These are phyloP conservation scores for Gossypium davidsonii DNA, from an alignment of 441 rosid species.

Conservation along the genomic window DNA sequence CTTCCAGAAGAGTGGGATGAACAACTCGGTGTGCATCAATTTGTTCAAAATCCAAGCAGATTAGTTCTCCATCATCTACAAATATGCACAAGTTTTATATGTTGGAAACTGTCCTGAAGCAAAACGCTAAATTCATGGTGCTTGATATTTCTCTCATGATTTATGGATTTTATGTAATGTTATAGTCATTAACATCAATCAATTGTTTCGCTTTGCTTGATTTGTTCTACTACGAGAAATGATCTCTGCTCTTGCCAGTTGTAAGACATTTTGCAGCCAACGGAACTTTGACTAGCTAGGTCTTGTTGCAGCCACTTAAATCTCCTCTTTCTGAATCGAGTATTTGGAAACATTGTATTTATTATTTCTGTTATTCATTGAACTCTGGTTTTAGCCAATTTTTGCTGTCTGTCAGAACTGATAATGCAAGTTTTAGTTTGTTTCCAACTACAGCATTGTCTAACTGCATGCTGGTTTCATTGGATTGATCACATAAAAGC, in stretches of 20 bases:
- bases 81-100: not conserved
- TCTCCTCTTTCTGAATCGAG: not conserved
- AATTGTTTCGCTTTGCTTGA: not conserved
- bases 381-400: not conserved
- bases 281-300: not conserved
- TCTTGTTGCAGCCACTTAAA: not conserved
- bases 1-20: not conserved
- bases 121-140: not conserved
- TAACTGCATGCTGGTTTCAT: not conserved
- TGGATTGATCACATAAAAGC: conserved; percentile 5
- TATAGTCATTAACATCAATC: not conserved
- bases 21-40: not conserved
- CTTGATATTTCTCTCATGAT: not conserved
- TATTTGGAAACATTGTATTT: not conserved
- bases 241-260: not conserved
- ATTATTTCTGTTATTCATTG: not conserved
- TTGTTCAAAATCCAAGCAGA: not conserved
- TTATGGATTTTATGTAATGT: not conserved
- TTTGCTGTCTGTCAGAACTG: not conserved
- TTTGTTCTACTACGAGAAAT: not conserved
- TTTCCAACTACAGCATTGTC: not conserved
- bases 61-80: not conserved
- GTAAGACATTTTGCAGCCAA: not conserved
- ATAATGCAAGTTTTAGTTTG: not conserved
- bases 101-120: not conserved